These are phyloP conservation scores for Coemansia sp. DNA, from an alignment of 192 early-diverging fungal genomes.

Conservation along the genomic window DNA sequence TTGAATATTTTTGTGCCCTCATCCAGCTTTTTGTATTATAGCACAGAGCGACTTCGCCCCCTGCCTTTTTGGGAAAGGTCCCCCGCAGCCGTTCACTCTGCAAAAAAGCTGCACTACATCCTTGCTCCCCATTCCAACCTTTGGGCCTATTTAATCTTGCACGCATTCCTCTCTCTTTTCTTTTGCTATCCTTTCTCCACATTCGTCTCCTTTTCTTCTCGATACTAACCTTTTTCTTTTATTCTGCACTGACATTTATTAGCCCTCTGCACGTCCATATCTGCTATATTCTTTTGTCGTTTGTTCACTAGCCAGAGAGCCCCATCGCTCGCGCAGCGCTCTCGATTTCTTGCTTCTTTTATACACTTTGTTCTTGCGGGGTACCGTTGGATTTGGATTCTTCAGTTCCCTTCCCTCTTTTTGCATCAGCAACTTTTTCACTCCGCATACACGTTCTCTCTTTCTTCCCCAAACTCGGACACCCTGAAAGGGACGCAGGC, in stretches of 20 bases:
- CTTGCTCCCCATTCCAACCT: conserved; percentile 10
- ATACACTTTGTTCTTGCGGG: conserved; percentile 4
- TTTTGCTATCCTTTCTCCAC: conserved; percentile 17
- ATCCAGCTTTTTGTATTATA: conserved; percentile 14
- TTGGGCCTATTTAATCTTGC: conserved; percentile 19
- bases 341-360: neutral
- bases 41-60: conserved; percentile 7
- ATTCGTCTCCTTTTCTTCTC: conserved; percentile 1
- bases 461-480: conserved; percentile 1
- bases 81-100: conserved; percentile 9
- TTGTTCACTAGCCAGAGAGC: conserved; percentile 1
- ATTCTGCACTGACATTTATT: conserved; percentile 5
- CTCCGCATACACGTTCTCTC: conserved; percentile 1
- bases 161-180: conserved; percentile 17
- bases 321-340: neutral
- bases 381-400: conserved; percentile 3
- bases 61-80: conserved; percentile 16
- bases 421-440: conserved; percentile 8
- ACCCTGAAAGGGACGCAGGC: neutral
- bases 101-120: conserved; percentile 17
- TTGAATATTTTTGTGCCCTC: conserved; percentile 35
- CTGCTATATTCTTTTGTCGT: neutral
- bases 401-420: neutral
- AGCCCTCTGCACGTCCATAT: conserved; percentile 7
- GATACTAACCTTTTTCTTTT: conserved; percentile 4